These are phyloP conservation scores for Colletotrichum musae DNA, from an alignment of 2,329 filamentous ascomycete species.

Conservation along the genomic window DNA sequence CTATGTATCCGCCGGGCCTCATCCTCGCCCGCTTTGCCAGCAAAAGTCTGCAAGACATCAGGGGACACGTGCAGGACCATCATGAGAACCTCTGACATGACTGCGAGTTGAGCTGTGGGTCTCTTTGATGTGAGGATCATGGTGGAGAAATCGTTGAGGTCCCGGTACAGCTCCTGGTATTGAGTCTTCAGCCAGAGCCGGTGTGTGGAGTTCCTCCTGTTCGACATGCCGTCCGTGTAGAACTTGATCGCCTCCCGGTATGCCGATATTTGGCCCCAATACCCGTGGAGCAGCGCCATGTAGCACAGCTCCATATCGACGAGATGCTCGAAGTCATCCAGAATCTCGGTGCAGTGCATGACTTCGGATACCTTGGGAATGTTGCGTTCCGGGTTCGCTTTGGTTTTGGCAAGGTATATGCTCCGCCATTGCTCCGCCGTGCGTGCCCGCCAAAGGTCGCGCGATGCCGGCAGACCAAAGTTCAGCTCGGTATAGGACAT, in stretches of 20 bases:
- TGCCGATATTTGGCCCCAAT: constrained; percentile 50
- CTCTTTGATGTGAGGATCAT: constrained; percentile 40
- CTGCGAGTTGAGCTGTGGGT: constrained; percentile 35
- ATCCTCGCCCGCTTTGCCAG: constrained; percentile 57
- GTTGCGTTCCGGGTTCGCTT: constrained; percentile 14
- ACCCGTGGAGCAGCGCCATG: constrained; percentile 48
- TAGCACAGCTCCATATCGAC: constrained; percentile 51
- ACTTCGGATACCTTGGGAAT: constrained; percentile 35
- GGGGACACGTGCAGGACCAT: constrained; percentile 56
- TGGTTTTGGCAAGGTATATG: constrained; percentile 34
- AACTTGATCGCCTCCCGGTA: constrained; percentile 51
- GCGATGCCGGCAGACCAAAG: constrained; percentile 44
- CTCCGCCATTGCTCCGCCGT: constrained; percentile 47
- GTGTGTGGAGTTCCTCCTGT: constrained; percentile 40
- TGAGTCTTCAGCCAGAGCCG: constrained; percentile 49
- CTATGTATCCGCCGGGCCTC: constrained; percentile 53
- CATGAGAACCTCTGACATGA: constrained; percentile 39
- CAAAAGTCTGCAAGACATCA: constrained; percentile 58
- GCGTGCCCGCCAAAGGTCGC: constrained; percentile 46
- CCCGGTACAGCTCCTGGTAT: constrained; percentile 49
- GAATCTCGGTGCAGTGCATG: constrained; percentile 39
- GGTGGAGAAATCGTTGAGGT: constrained; percentile 47
- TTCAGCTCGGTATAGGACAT: constrained; percentile 51
- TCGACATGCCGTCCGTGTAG: constrained; percentile 41
- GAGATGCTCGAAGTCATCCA: constrained; percentile 37